Percentiles rank a stretch among this genome's conserved stretches.
Conservation (phyloP, 1,284 basidiomycete species). For the Peniophora sp. region DNA sequence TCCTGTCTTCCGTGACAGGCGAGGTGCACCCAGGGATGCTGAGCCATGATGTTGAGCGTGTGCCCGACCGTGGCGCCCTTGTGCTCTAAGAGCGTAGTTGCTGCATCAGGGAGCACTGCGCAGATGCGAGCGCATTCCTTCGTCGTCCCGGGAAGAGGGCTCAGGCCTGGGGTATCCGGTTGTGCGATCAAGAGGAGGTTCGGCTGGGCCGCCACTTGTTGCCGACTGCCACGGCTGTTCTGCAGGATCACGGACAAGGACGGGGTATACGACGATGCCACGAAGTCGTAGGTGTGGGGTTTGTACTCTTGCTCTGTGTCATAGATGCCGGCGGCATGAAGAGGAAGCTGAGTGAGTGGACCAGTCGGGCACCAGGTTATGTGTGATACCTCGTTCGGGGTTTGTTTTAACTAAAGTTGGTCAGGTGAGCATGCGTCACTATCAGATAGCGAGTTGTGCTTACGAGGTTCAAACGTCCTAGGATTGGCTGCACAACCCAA, state of each 20-base stretch:
- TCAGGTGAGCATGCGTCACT: not conserved
- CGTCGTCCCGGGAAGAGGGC: not conserved
- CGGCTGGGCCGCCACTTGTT: not conserved
- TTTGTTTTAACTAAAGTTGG: not conserved
- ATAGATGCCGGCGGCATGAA: slow-evolving; percentile 18
- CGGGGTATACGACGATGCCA: slow-evolving; percentile 18
- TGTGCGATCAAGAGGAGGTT: slow-evolving; percentile 1
- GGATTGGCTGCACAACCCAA: not conserved
- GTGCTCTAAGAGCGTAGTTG: slow-evolving; percentile 7
- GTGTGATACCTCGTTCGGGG: not conserved
- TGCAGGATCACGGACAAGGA: slow-evolving; percentile 8
- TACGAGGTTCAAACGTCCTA: not conserved
- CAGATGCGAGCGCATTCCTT: slow-evolving; percentile 1
- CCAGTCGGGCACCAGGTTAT: slow-evolving; percentile 16
- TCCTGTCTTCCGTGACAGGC: slow-evolving; percentile 4
- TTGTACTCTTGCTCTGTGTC: not conserved
- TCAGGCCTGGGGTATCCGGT: not conserved
- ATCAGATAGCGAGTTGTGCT: not conserved
- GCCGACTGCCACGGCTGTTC: too few relatives aligned
- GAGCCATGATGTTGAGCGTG: not conserved
- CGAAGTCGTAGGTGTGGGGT: slow-evolving; percentile 9
- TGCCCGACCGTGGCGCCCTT: slow-evolving; percentile 3
- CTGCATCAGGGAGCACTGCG: slow-evolving; percentile 6
- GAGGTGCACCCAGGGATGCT: not conserved
- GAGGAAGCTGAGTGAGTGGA: slow-evolving; percentile 14